A percentile compares a stretch with the other conserved stretches of the same genome.
Conservation (phyloP, 768 basidiomycete genomes). For the Nidularia sp. region DNA sequence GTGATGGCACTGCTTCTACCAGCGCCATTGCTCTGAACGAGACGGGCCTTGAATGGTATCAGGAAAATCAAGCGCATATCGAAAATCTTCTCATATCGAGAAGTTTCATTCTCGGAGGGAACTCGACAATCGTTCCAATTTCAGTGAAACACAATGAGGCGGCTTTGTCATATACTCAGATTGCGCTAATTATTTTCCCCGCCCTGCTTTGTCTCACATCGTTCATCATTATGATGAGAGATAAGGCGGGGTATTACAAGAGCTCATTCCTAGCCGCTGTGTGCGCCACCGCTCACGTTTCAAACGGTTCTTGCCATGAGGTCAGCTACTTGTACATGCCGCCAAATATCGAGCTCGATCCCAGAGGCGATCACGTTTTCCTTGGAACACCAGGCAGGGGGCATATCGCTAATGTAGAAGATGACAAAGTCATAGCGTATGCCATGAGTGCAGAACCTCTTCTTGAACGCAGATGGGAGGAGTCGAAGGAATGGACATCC, state of each 20-base stretch:
- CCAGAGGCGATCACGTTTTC: constrained; percentile 3
- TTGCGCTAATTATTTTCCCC: constrained; percentile 4
- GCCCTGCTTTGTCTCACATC: constrained; percentile 1
- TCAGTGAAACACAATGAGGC: constrained; percentile 1
- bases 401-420: constrained; percentile 3
- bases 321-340: constrained; percentile 8
- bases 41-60: constrained; percentile 4
- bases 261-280: constrained; percentile 9
- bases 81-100: constrained; percentile 7
- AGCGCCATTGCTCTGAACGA: constrained; percentile 1
- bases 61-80: not conserved
- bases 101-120: constrained; percentile 4
- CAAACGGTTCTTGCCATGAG: not conserved
- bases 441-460: constrained; percentile 4
- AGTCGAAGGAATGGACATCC: too few species aligned
- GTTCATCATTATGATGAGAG: constrained; percentile 1
- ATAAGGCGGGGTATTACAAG: constrained; percentile 5
- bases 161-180: constrained; percentile 8
- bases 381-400: constrained; percentile 8
- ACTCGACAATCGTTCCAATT: not conserved
- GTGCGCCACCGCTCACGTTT: constrained; percentile 5
- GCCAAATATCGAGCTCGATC: constrained; percentile 3
- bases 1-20: constrained; percentile 5
- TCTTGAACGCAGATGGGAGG: not conserved
- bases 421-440: constrained; percentile 3